phyloP scores from a whole-genome alignment of 202 grass and related monocot genomes.

The Digitaria exilis region DNA sequence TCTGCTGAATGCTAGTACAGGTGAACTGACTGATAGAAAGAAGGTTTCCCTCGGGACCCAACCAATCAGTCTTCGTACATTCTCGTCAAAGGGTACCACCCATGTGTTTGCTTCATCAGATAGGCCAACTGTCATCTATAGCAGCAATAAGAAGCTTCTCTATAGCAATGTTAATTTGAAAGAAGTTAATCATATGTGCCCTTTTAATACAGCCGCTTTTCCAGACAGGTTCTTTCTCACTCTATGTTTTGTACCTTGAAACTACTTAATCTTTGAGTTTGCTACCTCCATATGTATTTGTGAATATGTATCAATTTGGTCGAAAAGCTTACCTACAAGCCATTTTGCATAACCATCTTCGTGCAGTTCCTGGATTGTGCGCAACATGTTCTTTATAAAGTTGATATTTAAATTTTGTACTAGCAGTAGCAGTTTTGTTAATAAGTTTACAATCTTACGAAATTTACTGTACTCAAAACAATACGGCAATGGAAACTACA shows the following conservation, averaged over 20 bases:
- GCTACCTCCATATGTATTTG: slow-evolving; percentile 13
- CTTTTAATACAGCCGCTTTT: slow-evolving; percentile 96
- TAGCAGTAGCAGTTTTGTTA: not conserved
- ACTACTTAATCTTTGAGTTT: not conserved
- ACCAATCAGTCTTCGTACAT: slow-evolving; percentile 89
- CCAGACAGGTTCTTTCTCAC: slow-evolving; percentile 75
- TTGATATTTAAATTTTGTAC: not conserved
- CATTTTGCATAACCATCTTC: no score
- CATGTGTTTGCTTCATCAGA: slow-evolving; percentile 97
- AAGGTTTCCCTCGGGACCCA: slow-evolving; percentile 96
- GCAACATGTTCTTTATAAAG: not conserved
- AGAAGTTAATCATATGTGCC: slow-evolving; percentile 97
- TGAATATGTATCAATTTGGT: not conserved
- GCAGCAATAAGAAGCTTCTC: slow-evolving; percentile 97
- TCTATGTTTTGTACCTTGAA: not conserved
- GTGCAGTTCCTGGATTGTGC: not conserved
- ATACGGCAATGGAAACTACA: not conserved
- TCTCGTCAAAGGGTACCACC: slow-evolving; percentile 81
- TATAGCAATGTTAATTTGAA: slow-evolving; percentile 99
- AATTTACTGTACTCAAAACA: slow-evolving; percentile 15
- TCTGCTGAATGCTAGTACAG: slow-evolving; percentile 65
- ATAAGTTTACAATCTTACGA: not conserved
- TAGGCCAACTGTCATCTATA: slow-evolving; percentile 97
- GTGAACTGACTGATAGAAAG: slow-evolving; percentile 81
- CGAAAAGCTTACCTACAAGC: not conserved